A percentile compares a stretch with the other conserved stretches of the same genome.
Conservation (phyloP, 1,284 basidiomycete species). For the Boletus holoroseus region DNA sequence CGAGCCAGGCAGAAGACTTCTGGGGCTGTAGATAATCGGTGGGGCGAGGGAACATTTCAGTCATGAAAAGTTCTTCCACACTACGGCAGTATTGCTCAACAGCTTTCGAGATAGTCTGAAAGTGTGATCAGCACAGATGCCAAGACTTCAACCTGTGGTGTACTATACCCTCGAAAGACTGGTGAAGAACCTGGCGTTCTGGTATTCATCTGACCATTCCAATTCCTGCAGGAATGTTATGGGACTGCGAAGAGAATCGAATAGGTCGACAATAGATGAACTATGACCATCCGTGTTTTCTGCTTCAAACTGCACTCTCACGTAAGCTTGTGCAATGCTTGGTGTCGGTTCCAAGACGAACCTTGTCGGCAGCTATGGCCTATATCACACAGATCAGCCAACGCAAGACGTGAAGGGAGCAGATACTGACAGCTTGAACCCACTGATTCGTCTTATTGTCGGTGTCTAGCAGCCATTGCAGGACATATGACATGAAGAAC, state of each 20-base stretch:
- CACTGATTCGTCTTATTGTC: slow-evolving; percentile 90
- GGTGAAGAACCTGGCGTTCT: slow-evolving; percentile 88
- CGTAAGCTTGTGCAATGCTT: slow-evolving; percentile 8
- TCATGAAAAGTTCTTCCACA: slow-evolving; percentile 86
- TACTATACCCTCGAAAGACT: slow-evolving; percentile 68
- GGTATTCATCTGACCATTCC: slow-evolving; percentile 88
- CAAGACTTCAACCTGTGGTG: not conserved
- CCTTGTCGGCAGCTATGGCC: slow-evolving; percentile 86
- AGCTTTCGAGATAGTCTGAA: slow-evolving; percentile 83
- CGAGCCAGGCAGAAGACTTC: slow-evolving; percentile 91
- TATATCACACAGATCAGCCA: slow-evolving; percentile 28
- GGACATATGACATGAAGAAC: slow-evolving; percentile 87
- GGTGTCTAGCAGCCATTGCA: slow-evolving; percentile 86
- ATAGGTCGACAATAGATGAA: slow-evolving; percentile 94
- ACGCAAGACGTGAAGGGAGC: not conserved
- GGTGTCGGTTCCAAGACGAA: slow-evolving; percentile 32
- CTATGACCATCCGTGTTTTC: slow-evolving; percentile 83
- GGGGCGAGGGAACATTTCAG: slow-evolving; percentile 89
- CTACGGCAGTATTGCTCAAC: slow-evolving; percentile 88
- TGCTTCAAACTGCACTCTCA: slow-evolving; percentile 67
- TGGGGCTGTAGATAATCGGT: slow-evolving; percentile 69
- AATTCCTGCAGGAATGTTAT: slow-evolving; percentile 85
- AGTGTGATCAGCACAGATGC: slow-evolving; percentile 3
- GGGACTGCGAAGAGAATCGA: slow-evolving; percentile 89
- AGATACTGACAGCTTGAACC: slow-evolving; percentile 76